Evolutionary conservation across 2,329 filamentous ascomycete species (phyloP), one percentile per base, ranked within the genome.

Genomic region (Diplodia seriata): DNA sequence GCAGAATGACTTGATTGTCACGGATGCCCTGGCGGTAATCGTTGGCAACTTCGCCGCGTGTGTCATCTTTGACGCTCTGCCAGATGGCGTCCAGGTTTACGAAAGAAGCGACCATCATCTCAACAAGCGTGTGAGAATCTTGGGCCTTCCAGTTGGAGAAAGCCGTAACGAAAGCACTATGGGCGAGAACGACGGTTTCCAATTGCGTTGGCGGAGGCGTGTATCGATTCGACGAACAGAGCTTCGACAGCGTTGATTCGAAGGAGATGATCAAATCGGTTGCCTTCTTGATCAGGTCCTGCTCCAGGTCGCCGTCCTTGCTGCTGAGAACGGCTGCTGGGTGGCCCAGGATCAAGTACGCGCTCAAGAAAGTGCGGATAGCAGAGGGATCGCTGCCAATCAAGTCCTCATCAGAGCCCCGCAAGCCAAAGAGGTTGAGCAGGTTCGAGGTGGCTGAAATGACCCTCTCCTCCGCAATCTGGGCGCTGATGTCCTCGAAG

Each of bases 41-140:
- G 20, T 87, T 87, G 0, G 90, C 87, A 2, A 93, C 91, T 18
- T 89, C 87, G 49, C 90, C 88, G 57, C 91, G 89, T 0, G 88
- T 91, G 64, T 89, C 89, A 73, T 93, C 89, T 76, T 93, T 93
- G 76, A 95, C 91, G 2, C 90, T 91, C 75, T 93, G 90, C 84
- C 91, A 91, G 57, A 94, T 94, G 43, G 90, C 90, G 74, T 95
- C 92, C 2, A 95, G 85, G 75, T 93, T 91, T 20, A 94, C 91
- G 77, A 94, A 94, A 71, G 93, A 91, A 74, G 92, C 86, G n/a
- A 94, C 85, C 91, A 95, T 94, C 67, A 92, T 90, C 73, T 94
- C 90, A 64, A 94, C 88, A 4, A 95, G 82, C 0, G 91, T 89
- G 66, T 89, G 89, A 0, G 91, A 92, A 75, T 94, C 92, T 64